Conservation (phyloP, 2,329 filamentous ascomycete genomes). For the Aschersonia sp. region DNA sequence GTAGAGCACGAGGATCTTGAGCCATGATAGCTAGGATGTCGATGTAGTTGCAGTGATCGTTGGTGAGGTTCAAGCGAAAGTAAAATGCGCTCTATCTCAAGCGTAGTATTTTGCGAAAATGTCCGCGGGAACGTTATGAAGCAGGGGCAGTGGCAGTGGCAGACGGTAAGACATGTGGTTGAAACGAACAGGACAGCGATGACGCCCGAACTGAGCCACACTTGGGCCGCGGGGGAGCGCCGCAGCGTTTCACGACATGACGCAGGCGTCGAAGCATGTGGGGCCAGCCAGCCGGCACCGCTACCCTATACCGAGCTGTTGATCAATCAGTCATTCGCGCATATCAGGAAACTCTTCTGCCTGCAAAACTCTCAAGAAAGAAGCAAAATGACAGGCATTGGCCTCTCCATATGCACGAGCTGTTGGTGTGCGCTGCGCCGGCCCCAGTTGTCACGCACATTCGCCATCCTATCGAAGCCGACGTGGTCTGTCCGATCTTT, state of each 20-base stretch:
- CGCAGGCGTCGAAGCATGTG: too few species aligned
- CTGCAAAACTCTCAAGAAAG: conserved; percentile 3
- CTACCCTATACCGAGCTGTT: too few species aligned
- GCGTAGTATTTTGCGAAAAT: too few species aligned
- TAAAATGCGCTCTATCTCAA: too few species aligned
- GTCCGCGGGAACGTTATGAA: too few species aligned
- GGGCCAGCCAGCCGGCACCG: too few species aligned
- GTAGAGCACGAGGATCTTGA: conserved; percentile 62
- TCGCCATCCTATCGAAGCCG: conserved; percentile 49
- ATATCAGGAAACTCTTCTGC: not conserved
- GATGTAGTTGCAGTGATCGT: too few species aligned
- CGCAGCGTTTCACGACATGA: not conserved
- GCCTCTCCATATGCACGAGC: conserved; percentile 14
- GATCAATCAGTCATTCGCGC: not conserved
- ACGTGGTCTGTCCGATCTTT: conserved; percentile 76
- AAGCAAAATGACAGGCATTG: too few species aligned
- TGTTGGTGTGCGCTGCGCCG: conserved; percentile 15
- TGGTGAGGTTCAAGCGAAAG: too few species aligned
- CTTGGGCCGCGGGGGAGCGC: not conserved
- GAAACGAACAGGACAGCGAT: not conserved
- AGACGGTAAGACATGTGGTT: not conserved
- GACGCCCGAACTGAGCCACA: not conserved
- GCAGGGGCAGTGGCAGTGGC: not conserved
- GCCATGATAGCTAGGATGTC: conserved; percentile 36
- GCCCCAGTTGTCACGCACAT: conserved; percentile 5